Conservation (phyloP, 495 filamentous ascomycete genomes). For the Xylaria castorea region DNA sequence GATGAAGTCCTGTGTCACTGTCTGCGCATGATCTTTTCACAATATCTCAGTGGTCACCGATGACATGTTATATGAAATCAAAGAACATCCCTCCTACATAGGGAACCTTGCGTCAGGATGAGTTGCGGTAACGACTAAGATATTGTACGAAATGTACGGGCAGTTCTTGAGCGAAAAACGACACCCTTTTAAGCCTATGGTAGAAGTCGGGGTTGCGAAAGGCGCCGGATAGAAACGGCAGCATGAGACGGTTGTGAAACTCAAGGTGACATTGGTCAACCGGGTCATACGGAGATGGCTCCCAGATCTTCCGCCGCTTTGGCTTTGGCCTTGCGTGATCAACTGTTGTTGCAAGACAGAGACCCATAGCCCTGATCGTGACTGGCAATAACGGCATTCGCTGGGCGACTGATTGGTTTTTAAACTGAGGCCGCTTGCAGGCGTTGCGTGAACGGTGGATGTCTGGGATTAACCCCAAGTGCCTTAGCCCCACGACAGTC, state of each 20-base stretch:
- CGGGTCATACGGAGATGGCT: neutral
- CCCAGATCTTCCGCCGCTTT: slow-evolving; percentile 5
- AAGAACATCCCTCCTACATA: neutral
- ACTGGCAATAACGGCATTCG: neutral
- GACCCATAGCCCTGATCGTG: neutral
- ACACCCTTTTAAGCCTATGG: neutral
- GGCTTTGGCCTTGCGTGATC: slow-evolving; percentile 13
- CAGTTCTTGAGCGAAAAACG: neutral
- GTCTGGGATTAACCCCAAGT: neutral
- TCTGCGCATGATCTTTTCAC: neutral
- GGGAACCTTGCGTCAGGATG: neutral
- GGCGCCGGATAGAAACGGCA: neutral
- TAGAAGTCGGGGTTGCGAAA: neutral
- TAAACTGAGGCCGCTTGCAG: slow-evolving; percentile 12
- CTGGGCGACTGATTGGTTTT: neutral
- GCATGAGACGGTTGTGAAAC: slow-evolving; percentile 20
- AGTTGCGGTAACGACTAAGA: neutral
- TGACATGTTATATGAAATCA: neutral
- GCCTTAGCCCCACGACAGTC: neutral
- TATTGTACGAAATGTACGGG: neutral
- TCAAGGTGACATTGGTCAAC: neutral
- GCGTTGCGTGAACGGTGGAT: neutral
- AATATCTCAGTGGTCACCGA: neutral
- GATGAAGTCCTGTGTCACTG: neutral
- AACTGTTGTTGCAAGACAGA: neutral